phyloP scores from a whole-genome alignment of 768 basidiomycete genomes.

The Suillus subaureus region DNA sequence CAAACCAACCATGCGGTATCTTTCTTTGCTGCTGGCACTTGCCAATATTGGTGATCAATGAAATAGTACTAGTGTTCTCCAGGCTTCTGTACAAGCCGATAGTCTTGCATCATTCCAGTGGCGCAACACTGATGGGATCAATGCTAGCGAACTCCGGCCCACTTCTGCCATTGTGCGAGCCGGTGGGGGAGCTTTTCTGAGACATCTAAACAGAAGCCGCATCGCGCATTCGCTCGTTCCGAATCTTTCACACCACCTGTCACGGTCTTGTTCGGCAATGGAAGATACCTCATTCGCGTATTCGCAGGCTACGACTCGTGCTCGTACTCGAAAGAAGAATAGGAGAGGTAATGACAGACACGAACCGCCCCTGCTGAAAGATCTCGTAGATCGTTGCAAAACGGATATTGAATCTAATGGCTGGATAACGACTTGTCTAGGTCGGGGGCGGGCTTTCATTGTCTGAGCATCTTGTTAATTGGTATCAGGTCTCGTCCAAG shows the following conservation, averaged over 20 bases:
- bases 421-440: conserved; percentile 58
- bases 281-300: conserved; percentile 36
- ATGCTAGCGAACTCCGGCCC: neutral
- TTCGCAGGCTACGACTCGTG: conserved; percentile 54
- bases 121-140: neutral
- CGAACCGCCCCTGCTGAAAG: conserved; percentile 37
- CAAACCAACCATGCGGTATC: too few relatives aligned
- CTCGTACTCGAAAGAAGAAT: conserved; percentile 56
- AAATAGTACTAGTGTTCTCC: neutral
- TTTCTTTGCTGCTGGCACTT: too few relatives aligned
- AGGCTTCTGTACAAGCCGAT: neutral
- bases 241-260: neutral
- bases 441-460: conserved; percentile 41
- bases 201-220: neutral
- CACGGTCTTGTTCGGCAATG: conserved; percentile 14
- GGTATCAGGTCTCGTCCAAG: conserved; percentile 23
- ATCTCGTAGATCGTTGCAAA: conserved; percentile 43
- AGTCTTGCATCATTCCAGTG: neutral
- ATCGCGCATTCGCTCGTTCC: neutral
- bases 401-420: conserved; percentile 47
- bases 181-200: neutral
- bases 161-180: neutral
- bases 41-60: too few relatives aligned
- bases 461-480: neutral
- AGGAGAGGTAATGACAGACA: conserved; percentile 39